These are phyloP conservation scores for Candida yuanshanica DNA, from an alignment of 805 yeast species.

Conservation along the genomic window DNA sequence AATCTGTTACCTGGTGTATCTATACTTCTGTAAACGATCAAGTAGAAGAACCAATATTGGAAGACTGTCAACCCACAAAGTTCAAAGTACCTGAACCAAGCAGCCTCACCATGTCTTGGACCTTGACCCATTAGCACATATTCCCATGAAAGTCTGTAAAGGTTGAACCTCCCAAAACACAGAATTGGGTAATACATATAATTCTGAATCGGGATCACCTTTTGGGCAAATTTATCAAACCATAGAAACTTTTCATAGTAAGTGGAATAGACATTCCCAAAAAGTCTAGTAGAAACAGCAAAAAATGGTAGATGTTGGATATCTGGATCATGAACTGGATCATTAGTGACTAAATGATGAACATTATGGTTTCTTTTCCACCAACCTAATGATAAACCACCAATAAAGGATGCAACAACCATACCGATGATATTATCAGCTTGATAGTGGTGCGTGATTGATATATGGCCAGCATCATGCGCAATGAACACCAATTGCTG, in stretches of 20 bases:
- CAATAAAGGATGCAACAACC: conserved; percentile 67
- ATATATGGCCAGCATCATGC: conserved; percentile 86
- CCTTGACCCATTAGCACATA: conserved; percentile 72
- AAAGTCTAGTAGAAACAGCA: conserved; percentile 70
- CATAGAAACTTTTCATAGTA: conserved; percentile 64
- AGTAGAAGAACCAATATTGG: conserved; percentile 77
- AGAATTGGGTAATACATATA: conserved; percentile 73
- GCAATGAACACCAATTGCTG: conserved; percentile 85
- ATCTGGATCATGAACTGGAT: conserved; percentile 92
- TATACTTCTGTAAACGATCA: conserved; percentile 45
- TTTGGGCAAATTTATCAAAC: conserved; percentile 62
- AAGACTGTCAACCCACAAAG: conserved; percentile 63
- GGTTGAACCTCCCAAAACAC: conserved; percentile 78
- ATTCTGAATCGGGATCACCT: conserved; percentile 57
- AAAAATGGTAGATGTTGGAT: conserved; percentile 90
- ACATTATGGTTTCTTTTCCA: conserved; percentile 93
- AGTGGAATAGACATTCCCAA: conserved; percentile 69
- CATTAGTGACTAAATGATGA: conserved; percentile 89
- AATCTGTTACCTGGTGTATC: conserved; percentile 50
- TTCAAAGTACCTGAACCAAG: conserved; percentile 81
- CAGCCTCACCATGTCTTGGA: conserved; percentile 76
- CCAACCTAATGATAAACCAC: conserved; percentile 92
- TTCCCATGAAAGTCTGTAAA: conserved; percentile 76
- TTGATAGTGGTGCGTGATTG: conserved; percentile 76
- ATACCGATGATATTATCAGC: conserved; percentile 71